Evolutionary conservation across 1,284 basidiomycete species (phyloP), one percentile per base, ranked within the genome.

Genomic region (Fomitopsis schrenkii): DNA sequence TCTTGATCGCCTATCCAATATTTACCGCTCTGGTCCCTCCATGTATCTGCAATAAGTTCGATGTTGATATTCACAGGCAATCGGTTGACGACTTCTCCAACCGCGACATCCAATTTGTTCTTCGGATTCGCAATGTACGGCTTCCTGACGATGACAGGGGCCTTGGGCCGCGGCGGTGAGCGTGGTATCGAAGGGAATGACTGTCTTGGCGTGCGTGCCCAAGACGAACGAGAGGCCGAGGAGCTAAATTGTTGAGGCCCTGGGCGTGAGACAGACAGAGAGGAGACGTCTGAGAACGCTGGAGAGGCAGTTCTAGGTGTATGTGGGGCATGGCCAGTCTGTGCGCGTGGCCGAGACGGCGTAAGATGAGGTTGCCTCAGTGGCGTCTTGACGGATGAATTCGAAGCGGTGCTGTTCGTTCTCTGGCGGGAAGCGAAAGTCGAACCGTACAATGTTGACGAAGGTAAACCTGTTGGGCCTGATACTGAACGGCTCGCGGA

Each of bases 1-100:
- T 94, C 91, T 64, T 91, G 85, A 65, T 92, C 88, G 10, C 95
- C 95, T 68, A 97, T 97, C 93, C 93, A 96, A 72, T 97, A 97
- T 71, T 94, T 94, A 17, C 95, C 95, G 63, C 92, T 94, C 74
- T 94, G 88, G 71, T 95, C 94, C 71, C 88, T 89, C 92, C 92
- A 95, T 12, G 84, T 87, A 59, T 88, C 88, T n/a, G 86, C 85
- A 1, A 93, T 88, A 3, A 93, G 87, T 66, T 92, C 86, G 36
- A 97, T 81, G 57, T 88, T 92, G 68, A 97, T 91, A 68, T 92
- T 85, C 48, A 95, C 89, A 17, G 93, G 87, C 46, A 98, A 81
- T 62, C 86, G 87, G 74, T 97, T 97, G 63, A 98, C 85, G 53
- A 98, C 91, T 66, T 91, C 86, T 7, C 93, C 94, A 48, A 98